Evolutionary conservation across 345 rosid species (phyloP), one percentile per base, ranked within the genome.

Genomic region (Hibiscus trionum): DNA sequence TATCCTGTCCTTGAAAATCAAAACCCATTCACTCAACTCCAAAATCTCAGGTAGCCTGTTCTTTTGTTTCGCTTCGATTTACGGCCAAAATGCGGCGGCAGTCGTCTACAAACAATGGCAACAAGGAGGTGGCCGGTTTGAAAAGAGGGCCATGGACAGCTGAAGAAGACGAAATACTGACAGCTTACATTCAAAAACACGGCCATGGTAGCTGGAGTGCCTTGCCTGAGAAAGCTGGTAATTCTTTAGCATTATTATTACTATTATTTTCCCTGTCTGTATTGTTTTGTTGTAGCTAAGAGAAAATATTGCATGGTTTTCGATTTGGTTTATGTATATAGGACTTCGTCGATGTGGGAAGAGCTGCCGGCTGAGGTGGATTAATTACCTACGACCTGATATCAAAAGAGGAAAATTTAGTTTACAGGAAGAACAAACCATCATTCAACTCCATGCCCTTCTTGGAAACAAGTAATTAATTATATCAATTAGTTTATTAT

Each of bases 131-230:
- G 66, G 76, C 52, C 19, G 89, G 83, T 0, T 58, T 86, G 76
- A 86, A 86, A 83, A 83, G 79, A 72, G 89, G 89, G 7, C 87
- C 89, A 1, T 86, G 89, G 89, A 86, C 87, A 24, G 78, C 85
- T n/a, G 89, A 86, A 61, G 89, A 86, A 76, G 89, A 86, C 72
- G 80, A 86, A 61, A 86, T 78, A 35, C 84, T 86, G 61, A 31
- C 76, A 26, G 87, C 81, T 35, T 86, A 70, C 37, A 79, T 86
- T 27, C 80, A 86, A 58, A 61, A 80, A 65, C 84, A 86, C 42
- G 87, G 86, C 62, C 86, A 82, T 65, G 84, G 87, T 70, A 83
- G 82, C 73, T 81, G 86, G 88, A 83, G 88, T 3, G 84, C 86
- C 64, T 68, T 85, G 75, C 88, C 88, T 2, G 67, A 64, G 12